Conservation (phyloP, 257 asterid species). For the Solanum okadae region DNA sequence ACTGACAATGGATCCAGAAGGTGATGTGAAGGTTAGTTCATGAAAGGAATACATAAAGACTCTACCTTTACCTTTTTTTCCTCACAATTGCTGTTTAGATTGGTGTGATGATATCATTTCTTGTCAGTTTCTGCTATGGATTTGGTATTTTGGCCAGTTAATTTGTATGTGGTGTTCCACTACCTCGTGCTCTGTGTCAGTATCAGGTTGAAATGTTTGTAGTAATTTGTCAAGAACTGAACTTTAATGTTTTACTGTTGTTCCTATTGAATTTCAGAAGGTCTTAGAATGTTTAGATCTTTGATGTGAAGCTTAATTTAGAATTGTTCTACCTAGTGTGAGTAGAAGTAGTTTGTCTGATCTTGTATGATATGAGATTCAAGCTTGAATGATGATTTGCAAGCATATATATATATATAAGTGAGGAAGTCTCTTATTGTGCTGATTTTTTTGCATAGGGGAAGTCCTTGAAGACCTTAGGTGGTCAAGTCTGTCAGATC, state of each 20-base stretch:
- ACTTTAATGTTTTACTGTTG: background rate
- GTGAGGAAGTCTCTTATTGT: slow-evolving; percentile 1
- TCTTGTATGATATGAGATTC: background rate
- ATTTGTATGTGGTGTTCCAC: background rate
- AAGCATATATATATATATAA: background rate
- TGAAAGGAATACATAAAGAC: background rate
- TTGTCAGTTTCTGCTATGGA: background rate
- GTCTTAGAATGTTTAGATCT: background rate
- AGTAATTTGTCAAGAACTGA: background rate
- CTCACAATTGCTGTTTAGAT: background rate
- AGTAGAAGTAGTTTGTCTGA: background rate
- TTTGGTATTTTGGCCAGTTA: background rate
- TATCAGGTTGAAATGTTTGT: background rate
- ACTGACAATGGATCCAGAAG: slow-evolving; percentile 67
- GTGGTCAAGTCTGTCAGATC: slow-evolving; percentile 89
- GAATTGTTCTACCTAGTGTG: background rate
- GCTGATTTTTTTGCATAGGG: slow-evolving; percentile 39
- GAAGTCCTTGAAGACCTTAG: slow-evolving; percentile 58
- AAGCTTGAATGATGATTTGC: background rate
- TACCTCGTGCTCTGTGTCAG: background rate
- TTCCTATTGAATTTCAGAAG: background rate
- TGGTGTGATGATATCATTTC: background rate
- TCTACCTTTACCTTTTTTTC: background rate
- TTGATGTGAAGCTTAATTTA: background rate
- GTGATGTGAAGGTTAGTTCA: slow-evolving; percentile 65